A percentile compares a stretch with the other conserved stretches of the same genome.
Evolutionary conservation across 805 yeast species (phyloP).

Genomic region (Metschnikowia santaceciliae): DNA sequence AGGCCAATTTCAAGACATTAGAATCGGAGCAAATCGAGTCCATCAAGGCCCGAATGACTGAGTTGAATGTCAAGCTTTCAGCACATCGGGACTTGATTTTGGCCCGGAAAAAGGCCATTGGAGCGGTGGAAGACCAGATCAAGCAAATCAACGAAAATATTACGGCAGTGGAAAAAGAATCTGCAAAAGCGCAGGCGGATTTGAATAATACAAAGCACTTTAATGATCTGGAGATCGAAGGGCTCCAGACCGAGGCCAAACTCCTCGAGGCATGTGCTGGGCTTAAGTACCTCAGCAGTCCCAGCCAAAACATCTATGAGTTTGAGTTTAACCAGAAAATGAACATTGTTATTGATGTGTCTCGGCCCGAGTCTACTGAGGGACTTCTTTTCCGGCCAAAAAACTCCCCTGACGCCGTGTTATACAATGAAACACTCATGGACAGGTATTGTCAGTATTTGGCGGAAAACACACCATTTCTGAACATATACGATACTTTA

Average conservation of each 20-base stretch:
- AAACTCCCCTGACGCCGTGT: neutral
- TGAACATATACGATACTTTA: slow-evolving; percentile 14
- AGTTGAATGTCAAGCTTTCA: slow-evolving; percentile 16
- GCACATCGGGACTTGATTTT: slow-evolving; percentile 14
- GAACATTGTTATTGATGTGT: slow-evolving; percentile 8
- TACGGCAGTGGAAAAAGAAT: slow-evolving; percentile 22
- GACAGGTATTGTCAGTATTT: slow-evolving; percentile 13
- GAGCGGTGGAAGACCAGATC: slow-evolving; percentile 11
- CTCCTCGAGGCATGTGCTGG: slow-evolving; percentile 26
- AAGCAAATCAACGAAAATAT: slow-evolving; percentile 9
- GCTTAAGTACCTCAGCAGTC: slow-evolving; percentile 16
- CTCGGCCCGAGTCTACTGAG: slow-evolving; percentile 6
- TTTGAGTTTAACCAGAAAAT: slow-evolving; percentile 14
- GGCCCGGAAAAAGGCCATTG: slow-evolving; percentile 10
- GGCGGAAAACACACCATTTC: slow-evolving; percentile 8
- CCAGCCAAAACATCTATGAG: slow-evolving; percentile 4
- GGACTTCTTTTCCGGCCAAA: slow-evolving; percentile 7
- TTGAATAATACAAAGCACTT: slow-evolving; percentile 12
- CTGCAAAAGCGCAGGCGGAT: slow-evolving; percentile 7
- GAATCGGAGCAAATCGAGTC: slow-evolving; percentile 14
- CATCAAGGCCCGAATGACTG: slow-evolving; percentile 13
- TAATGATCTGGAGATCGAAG: slow-evolving; percentile 12
- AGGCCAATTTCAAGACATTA: slow-evolving; percentile 13
- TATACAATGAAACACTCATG: slow-evolving; percentile 17
- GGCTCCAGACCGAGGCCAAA: slow-evolving; percentile 17